Conservation (phyloP, 2,329 filamentous ascomycete genomes). For the Onygenales sp. region DNA sequence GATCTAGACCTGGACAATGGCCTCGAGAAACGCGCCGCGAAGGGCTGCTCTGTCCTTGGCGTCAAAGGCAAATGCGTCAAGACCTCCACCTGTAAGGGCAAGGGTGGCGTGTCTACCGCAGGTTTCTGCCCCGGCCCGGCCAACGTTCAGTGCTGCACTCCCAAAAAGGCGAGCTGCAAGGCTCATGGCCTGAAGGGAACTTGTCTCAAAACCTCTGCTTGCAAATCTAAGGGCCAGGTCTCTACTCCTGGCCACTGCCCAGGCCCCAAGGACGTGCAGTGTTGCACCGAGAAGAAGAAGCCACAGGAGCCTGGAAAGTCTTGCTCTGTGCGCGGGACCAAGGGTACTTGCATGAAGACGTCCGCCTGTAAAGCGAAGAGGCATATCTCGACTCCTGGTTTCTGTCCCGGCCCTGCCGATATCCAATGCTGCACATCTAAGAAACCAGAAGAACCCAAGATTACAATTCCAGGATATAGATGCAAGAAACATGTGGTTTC, state of each 20-base stretch:
- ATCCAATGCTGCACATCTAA: not conserved
- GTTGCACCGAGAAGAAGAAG: too few relatives aligned
- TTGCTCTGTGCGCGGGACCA: not conserved
- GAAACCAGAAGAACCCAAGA: not conserved
- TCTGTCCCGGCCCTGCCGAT: not conserved
- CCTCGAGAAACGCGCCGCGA: not conserved
- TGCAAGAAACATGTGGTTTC: not conserved
- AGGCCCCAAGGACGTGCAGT: too few relatives aligned
- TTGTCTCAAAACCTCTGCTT: too few relatives aligned
- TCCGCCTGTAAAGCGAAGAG: not conserved
- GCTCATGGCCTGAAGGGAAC: too few relatives aligned
- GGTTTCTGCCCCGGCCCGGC: not conserved
- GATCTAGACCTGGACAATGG: too few relatives aligned
- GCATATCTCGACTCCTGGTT: too few relatives aligned
- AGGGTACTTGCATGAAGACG: not conserved
- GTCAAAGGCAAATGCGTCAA: not conserved
- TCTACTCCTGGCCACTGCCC: too few relatives aligned
- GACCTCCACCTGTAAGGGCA: not conserved
- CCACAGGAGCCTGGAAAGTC: too few relatives aligned
- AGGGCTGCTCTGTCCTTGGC: not conserved
- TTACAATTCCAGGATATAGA: not conserved
- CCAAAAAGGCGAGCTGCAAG: not conserved
- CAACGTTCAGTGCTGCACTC: conserved; percentile 1
- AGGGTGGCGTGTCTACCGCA: too few relatives aligned
- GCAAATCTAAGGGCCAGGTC: too few relatives aligned